Evolutionary conservation across 2,329 filamentous ascomycete species (phyloP).

Genomic region (Alternaria burnsii): DNA sequence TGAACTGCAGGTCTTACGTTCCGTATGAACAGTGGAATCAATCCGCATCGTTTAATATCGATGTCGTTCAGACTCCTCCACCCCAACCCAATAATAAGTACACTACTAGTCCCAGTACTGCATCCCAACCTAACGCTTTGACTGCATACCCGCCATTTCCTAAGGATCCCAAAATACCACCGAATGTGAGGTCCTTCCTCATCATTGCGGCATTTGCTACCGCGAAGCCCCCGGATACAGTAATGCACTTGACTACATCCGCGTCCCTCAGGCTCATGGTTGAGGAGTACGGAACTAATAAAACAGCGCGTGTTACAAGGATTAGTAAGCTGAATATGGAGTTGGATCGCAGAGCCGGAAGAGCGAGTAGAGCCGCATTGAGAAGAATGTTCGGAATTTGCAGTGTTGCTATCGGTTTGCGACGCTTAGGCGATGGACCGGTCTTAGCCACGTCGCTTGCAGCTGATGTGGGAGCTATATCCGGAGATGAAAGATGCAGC

Average conservation of each 20-base stretch:
- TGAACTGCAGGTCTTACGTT: background rate
- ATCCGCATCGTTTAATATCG: background rate
- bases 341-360: constrained; percentile 26
- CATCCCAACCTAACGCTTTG: constrained; percentile 41
- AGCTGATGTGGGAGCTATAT: constrained; percentile 7
- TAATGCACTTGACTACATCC: constrained; percentile 32
- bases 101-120: constrained; percentile 28
- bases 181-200: constrained; percentile 19
- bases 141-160: constrained; percentile 26
- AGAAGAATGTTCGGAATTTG: constrained; percentile 39
- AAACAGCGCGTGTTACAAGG: constrained; percentile 28
- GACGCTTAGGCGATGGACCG: background rate
- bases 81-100: constrained; percentile 33
- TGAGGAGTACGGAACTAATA: constrained; percentile 35
- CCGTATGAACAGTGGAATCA: background rate
- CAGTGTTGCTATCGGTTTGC: constrained; percentile 24
- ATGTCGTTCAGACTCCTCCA: constrained; percentile 29
- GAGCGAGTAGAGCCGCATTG: constrained; percentile 33
- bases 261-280: constrained; percentile 23
- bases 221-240: constrained; percentile 36
- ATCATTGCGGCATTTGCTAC: constrained; percentile 33
- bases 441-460: background rate
- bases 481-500: constrained; percentile 33
- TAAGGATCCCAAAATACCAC: constrained; percentile 19
- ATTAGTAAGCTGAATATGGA: constrained; percentile 31